A percentile compares a stretch with the other conserved stretches of the same genome.
These are phyloP conservation scores for Trichophyton rubrum DNA, from an alignment of 2,329 filamentous ascomycete genomes.

Conservation along the genomic window DNA sequence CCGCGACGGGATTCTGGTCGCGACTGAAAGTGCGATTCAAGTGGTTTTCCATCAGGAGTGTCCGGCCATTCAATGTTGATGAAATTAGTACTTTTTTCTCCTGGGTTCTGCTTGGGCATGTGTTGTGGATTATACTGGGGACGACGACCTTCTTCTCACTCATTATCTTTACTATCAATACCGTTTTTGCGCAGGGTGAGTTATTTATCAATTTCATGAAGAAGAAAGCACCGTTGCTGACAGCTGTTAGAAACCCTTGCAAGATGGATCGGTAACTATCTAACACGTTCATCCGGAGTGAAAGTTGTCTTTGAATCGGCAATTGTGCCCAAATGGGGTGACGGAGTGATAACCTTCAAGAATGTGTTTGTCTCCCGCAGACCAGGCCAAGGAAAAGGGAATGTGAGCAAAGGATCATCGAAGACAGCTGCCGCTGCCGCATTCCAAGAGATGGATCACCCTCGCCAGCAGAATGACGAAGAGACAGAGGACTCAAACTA, in stretches of 20 bases:
- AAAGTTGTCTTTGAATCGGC: slow-evolving; percentile 95
- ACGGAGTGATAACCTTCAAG: slow-evolving; percentile 89
- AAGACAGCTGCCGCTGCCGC: slow-evolving; percentile 73
- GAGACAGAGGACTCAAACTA: slow-evolving; percentile 86
- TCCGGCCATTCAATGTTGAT: slow-evolving; percentile 86
- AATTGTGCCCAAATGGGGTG: slow-evolving; percentile 90
- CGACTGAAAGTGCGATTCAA: slow-evolving; percentile 86
- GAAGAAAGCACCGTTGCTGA: slow-evolving; percentile 14
- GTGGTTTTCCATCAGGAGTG: slow-evolving; percentile 91
- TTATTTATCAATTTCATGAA: neutral
- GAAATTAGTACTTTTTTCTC: slow-evolving; percentile 93
- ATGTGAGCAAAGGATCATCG: slow-evolving; percentile 86
- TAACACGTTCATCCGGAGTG: slow-evolving; percentile 84
- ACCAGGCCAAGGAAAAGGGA: slow-evolving; percentile 66
- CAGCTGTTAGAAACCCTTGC: slow-evolving; percentile 64
- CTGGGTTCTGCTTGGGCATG: slow-evolving; percentile 85
- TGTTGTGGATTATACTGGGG: slow-evolving; percentile 90
- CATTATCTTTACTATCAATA: slow-evolving; percentile 83
- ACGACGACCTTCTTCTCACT: slow-evolving; percentile 96
- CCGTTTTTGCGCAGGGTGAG: slow-evolving; percentile 82
- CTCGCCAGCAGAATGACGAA: slow-evolving; percentile 19
- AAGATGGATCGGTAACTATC: slow-evolving; percentile 84
- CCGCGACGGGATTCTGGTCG: slow-evolving; percentile 86
- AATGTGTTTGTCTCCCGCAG: slow-evolving; percentile 92
- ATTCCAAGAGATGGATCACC: slow-evolving; percentile 46